Base-by-base conservation (phyloP, 345 rosid genomes). In the Populus euphratica region DNA sequence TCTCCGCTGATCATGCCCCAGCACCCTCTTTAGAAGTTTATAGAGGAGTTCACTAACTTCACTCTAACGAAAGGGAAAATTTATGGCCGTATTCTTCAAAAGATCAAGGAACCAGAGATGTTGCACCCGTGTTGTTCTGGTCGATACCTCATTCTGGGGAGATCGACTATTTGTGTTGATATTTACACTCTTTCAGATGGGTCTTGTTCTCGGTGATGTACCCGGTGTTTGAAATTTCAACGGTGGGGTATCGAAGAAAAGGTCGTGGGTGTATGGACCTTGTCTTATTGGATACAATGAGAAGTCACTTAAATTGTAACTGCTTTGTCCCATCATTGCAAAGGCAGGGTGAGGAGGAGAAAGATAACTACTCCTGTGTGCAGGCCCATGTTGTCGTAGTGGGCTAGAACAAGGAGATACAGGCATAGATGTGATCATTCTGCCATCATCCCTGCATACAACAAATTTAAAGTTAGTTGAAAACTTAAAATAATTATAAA, bases 361-460 rank as follows among this genome's bases (percentile, higher is more conserved):
- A 52, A 88, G 88, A 73, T 78, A 87, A 84, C 94, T 87, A 74
- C 93, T 93, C 82, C 77, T 88, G 69, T 88, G 84, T 33, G 94
- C 87, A 0, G 91, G 84, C 71, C 91, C 94, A 49, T 76, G 66
- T 50, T 90, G 87, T 43, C 99, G 84, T 77, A 93, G 81, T 1
- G 99, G 99, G 80, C 99, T 96, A 73, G 99, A 88, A 84, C 87
- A 86, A 39, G 97, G 99, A 73, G 99, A 96, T 41, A 90, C 98
- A 0, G 98, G 99, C 81, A 91, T 83, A 4, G 99, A 96, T 1
- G 94, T 83, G 49, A 91, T 93, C 77, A 79, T 85, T 85, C 94
- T 90, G 62, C 73, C 83, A 70, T 87, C 90, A 76, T 91, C 97
- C 85, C 99, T 96, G 85, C 82, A 76, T 47, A 66, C 39, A 67